Percentiles rank a stretch among this genome's conserved stretches.
Conservation (phyloP, 2,329 filamentous ascomycete genomes). For the Neofusicoccum laricinum region DNA sequence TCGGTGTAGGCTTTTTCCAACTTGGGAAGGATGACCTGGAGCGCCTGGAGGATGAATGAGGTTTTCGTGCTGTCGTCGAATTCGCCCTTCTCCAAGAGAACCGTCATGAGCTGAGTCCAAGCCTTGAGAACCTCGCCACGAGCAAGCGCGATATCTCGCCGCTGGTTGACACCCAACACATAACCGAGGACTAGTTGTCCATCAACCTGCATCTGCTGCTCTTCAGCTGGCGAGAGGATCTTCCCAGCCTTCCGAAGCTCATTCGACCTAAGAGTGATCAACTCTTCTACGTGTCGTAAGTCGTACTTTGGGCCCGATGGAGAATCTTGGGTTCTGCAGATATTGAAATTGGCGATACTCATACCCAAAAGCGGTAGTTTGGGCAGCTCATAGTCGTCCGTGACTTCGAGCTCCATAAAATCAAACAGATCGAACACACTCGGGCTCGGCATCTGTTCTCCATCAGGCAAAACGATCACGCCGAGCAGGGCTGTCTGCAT, state of each 20-base stretch:
- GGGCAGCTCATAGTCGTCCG: conserved; percentile 47
- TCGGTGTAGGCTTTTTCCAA: conserved; percentile 74
- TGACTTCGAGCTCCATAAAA: conserved; percentile 69
- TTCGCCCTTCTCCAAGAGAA: conserved; percentile 79
- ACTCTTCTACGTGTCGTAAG: conserved; percentile 66
- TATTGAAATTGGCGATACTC: conserved; percentile 63
- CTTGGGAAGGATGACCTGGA: conserved; percentile 85
- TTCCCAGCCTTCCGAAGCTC: conserved; percentile 52
- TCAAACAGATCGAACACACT: conserved; percentile 92
- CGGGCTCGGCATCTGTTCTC: conserved; percentile 64
- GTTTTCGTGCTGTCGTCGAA: conserved; percentile 70
- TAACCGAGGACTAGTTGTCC: conserved; percentile 27
- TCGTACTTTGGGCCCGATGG: conserved; percentile 57
- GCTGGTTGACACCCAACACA: conserved; percentile 12
- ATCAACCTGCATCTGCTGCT: conserved; percentile 52
- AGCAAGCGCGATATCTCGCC: conserved; percentile 51
- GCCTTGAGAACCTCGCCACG: conserved; percentile 70
- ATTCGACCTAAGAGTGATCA: conserved; percentile 67
- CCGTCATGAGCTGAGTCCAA: conserved; percentile 80
- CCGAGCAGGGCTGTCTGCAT: conserved; percentile 69
- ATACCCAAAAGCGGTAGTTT: conserved; percentile 60
- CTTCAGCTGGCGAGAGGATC: conserved; percentile 25
- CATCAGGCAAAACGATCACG: conserved; percentile 64
- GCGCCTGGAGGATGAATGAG: conserved; percentile 77
- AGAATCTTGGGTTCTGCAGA: conserved; percentile 44